Evolutionary conservation across 148 eudicot genomes (phyloP).

Genomic region (Heliamphora exappendiculata): DNA sequence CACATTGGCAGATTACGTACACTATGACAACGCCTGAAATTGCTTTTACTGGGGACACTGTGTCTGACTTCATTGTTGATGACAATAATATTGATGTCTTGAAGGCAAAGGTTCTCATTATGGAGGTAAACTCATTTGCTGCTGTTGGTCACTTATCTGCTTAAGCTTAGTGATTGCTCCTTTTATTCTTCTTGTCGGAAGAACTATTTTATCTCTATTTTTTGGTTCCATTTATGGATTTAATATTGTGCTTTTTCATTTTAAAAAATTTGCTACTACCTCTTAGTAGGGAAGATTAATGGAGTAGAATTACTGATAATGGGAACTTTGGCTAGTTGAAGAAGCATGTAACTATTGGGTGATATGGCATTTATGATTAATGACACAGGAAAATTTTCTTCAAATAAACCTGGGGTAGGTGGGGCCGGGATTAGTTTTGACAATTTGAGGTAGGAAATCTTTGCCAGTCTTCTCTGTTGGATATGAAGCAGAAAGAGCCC

Average conservation of each 20-base stretch:
- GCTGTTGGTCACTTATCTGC: not conserved
- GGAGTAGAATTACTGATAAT: not conserved
- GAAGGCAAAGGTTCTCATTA: slow-evolving; percentile 78
- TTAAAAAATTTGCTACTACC: not conserved
- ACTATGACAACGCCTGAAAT: slow-evolving; percentile 67
- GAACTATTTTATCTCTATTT: not conserved
- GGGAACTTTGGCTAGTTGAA: not conserved
- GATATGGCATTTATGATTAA: not conserved
- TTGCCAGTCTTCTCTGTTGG: too few species aligned
- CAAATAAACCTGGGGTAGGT: not conserved
- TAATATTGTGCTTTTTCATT: not conserved
- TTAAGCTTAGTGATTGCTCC: not conserved
- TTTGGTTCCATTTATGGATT: not conserved
- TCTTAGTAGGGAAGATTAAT: not conserved
- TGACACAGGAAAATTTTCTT: not conserved
- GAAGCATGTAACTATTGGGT: not conserved
- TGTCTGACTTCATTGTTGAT: slow-evolving; percentile 68
- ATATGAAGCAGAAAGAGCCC: too few species aligned
- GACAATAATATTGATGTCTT: slow-evolving; percentile 53
- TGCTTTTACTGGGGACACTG: slow-evolving; percentile 95
- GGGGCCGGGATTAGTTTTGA: not conserved
- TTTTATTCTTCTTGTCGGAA: not conserved
- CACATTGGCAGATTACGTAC: slow-evolving; percentile 54
- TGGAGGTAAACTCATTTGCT: slow-evolving; percentile 56
- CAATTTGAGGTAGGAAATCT: not conserved